phyloP scores from a whole-genome alignment of 164 flowering plant genomes.

The Umbellularia californica region DNA sequence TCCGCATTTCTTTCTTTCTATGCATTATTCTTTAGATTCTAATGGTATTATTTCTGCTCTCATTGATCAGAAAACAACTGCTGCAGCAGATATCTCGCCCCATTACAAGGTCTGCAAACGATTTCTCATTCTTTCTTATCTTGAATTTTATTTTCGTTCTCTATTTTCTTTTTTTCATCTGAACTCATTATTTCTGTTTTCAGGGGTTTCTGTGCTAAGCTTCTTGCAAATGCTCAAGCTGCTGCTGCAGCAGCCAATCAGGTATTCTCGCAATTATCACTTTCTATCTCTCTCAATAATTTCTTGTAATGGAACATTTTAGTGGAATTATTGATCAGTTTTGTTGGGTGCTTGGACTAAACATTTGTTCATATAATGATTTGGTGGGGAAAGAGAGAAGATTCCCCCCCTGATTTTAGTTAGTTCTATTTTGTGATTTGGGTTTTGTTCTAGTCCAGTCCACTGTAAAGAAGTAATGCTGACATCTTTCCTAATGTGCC shows the following conservation, averaged over 20 bases:
- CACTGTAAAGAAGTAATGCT: too few species aligned
- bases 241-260: slow-evolving; percentile 52
- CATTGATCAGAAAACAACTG: slow-evolving; percentile 30
- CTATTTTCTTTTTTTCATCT: slow-evolving; percentile 2
- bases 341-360: too few species aligned
- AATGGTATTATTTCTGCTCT: background rate
- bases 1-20: background rate
- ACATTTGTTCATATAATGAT: too few species aligned
- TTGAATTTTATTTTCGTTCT: background rate
- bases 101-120: slow-evolving; percentile 47
- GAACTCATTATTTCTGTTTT: background rate
- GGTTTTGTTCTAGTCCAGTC: background rate
- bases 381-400: too few species aligned
- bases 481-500: too few species aligned
- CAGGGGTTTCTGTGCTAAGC: slow-evolving; percentile 79
- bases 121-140: background rate
- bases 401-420: too few species aligned
- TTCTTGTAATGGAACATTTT: background rate
- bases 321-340: too few species aligned
- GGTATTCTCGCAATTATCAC: slow-evolving; percentile 24
- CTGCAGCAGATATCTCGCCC: slow-evolving; percentile 51
- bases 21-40: background rate
- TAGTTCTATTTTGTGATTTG: background rate
- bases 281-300: background rate
- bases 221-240: slow-evolving; percentile 83